Conservation (phyloP, 805 yeast genomes). For the Yarrowia alimentaria region DNA sequence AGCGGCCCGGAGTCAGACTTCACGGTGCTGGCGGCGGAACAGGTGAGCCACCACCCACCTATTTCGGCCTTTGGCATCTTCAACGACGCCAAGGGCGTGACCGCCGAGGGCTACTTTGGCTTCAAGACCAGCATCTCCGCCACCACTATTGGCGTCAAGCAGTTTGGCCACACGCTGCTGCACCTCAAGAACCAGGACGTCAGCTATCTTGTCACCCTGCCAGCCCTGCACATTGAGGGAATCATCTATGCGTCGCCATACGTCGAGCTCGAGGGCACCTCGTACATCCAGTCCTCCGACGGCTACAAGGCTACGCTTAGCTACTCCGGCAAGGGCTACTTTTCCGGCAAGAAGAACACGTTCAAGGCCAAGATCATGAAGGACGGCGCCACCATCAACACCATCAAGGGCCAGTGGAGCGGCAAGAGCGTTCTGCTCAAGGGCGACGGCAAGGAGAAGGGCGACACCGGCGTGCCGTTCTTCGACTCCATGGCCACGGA, state of each 20-base stretch:
- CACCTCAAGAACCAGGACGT: conserved; percentile 49
- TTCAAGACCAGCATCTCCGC: conserved; percentile 80
- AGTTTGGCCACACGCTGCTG: conserved; percentile 85
- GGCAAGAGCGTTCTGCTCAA: conserved; percentile 59
- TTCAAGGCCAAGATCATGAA: conserved; percentile 80
- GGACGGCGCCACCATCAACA: conserved; percentile 62
- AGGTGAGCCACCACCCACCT: conserved; percentile 97
- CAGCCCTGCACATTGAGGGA: conserved; percentile 94
- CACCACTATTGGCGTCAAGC: conserved; percentile 78
- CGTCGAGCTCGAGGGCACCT: conserved; percentile 87
- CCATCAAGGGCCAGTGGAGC: conserved; percentile 92
- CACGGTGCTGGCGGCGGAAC: conserved; percentile 79
- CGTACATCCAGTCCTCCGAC: conserved; percentile 76
- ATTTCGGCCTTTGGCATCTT: conserved; percentile 86
- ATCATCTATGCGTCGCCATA: conserved; percentile 86
- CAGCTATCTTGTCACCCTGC: conserved; percentile 78
- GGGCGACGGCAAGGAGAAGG: conserved; percentile 48
- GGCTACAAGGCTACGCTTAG: conserved; percentile 75
- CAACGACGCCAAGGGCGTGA: conserved; percentile 66
- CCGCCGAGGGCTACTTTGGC: conserved; percentile 85
- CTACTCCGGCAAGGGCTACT: conserved; percentile 90
- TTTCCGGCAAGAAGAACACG: conserved; percentile 89
- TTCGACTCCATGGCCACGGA: conserved; percentile 38
- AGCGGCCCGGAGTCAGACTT: conserved; percentile 66
- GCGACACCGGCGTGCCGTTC: conserved; percentile 33